Evolutionary conservation across 805 yeast genomes (phyloP).

Genomic region (Yamadazyma tumulicola): DNA sequence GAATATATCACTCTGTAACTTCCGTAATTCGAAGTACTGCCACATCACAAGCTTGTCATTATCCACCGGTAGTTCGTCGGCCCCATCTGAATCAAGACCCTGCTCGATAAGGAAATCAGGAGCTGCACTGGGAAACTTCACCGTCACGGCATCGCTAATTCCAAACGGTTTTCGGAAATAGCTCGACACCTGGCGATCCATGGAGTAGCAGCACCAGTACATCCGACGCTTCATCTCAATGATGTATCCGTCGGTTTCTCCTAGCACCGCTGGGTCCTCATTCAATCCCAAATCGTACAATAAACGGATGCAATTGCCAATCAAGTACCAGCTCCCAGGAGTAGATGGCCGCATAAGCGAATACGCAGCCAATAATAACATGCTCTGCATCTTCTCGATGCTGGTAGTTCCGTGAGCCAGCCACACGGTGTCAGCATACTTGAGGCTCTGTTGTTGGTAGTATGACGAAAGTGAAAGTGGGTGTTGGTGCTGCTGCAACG

Average conservation of each 20-base stretch:
- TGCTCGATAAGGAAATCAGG: constrained; percentile 1
- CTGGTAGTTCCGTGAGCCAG: constrained; percentile 1
- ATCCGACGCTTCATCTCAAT: constrained; percentile 17
- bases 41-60: constrained; percentile 1
- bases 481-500: constrained; percentile 13
- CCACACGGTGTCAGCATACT: constrained; percentile 13
- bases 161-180: constrained; percentile 64
- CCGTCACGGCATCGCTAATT: constrained; percentile 50
- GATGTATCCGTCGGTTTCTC: constrained; percentile 1
- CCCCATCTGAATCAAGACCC: background rate
- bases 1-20: constrained; percentile 4
- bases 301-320: constrained; percentile 14
- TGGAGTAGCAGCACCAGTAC: constrained; percentile 79
- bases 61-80: background rate
- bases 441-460: constrained; percentile 12
- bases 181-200: constrained; percentile 77
- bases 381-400: constrained; percentile 15
- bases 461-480: constrained; percentile 8
- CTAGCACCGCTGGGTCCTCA: constrained; percentile 2
- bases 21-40: constrained; percentile 8
- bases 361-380: constrained; percentile 15
- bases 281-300: constrained; percentile 17
- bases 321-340: constrained; percentile 18
- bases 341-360: constrained; percentile 17
- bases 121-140: constrained; percentile 45